Evolutionary conservation across 2,329 filamentous ascomycete genomes (phyloP), one percentile per base, ranked within the genome.

Genomic region (Orbilia ellipsospora): DNA sequence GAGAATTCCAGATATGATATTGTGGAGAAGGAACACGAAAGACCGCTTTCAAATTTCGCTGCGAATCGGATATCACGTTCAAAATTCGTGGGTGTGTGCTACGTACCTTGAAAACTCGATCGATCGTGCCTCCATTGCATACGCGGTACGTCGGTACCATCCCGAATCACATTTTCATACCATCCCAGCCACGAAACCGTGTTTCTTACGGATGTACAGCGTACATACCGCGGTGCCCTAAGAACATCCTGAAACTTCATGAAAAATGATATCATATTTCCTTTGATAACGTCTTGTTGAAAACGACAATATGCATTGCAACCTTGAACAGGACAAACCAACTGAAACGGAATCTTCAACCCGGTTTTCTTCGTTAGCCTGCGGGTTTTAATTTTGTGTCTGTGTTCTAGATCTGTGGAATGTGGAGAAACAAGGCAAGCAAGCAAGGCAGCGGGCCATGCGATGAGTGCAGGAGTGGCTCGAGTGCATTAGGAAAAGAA

Each of bases 321-420:
- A 36, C 31, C 31, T 36, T 6, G 31, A 36, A 36, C 5, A 36
- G 10, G 31, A 10, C 31, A 36, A 36, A 36, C 5, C 5, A 36
- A 36, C 31, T 36, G 31, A 6, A 36, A 10, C 31, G 31, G 31
- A 36, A 36, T 6, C 5, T 36, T 10, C 12, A 70, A 70, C 66
- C 66, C 16, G 66, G 66, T 56, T 70, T 56, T 6, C 31, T 36
- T 36, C 31, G 31, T 44, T 63, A 48, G 42, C 51, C 26, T 65
- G 62, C 31, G 31, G 31, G 31, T 36, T 36, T 36, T 36, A 36
- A 36, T 36, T 36, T 36, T 6, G 31, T 36, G 31, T 36, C 31
- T 72, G 52, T 36, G 64, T 62, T 75, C 72, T 75, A 75, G 72
- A 75, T 75, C 64, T 75, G 52, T 59, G 60, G 66, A 70, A 70